Percentiles rank a stretch among this genome's conserved stretches.
phyloP scores from a whole-genome alignment of 306 rosid genomes.

The Cyclanthera cordifolia region DNA sequence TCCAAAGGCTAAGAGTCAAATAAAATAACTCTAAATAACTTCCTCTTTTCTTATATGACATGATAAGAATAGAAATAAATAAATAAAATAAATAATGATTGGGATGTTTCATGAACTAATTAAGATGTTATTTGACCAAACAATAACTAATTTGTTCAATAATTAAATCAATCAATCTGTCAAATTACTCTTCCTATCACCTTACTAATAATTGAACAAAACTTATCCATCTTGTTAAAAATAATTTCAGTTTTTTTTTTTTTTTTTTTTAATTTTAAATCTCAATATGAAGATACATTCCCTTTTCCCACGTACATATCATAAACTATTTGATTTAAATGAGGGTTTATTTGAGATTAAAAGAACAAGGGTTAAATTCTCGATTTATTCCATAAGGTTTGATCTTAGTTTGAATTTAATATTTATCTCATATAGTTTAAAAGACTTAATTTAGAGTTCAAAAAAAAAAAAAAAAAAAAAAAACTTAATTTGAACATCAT shows the following conservation, averaged over 20 bases:
- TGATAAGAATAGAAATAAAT: background rate
- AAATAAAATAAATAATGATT: too few species aligned
- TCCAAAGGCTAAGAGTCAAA: slow-evolving; percentile 2
- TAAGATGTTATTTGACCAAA: background rate
- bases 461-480: too few species aligned
- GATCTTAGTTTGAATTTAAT: too few species aligned
- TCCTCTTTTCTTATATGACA: background rate
- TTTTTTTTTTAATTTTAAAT: background rate
- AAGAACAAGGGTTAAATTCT: too few species aligned
- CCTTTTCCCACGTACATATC: background rate
- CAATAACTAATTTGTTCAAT: background rate
- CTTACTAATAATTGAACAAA: background rate
- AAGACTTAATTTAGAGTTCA: too few species aligned
- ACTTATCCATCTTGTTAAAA: background rate
- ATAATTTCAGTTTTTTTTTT: too few species aligned
- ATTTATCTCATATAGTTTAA: too few species aligned
- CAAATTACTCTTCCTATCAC: background rate
- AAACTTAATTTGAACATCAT: too few species aligned
- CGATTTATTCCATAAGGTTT: too few species aligned
- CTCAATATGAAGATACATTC: background rate
- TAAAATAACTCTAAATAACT: background rate
- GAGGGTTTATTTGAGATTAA: too few species aligned
- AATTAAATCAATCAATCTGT: slow-evolving; percentile 4
- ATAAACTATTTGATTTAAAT: background rate
- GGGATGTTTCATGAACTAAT: slow-evolving; percentile 4